Evolutionary conservation across 1,284 basidiomycete genomes (phyloP).

Genomic region (Stygiomarasmius scandens): DNA sequence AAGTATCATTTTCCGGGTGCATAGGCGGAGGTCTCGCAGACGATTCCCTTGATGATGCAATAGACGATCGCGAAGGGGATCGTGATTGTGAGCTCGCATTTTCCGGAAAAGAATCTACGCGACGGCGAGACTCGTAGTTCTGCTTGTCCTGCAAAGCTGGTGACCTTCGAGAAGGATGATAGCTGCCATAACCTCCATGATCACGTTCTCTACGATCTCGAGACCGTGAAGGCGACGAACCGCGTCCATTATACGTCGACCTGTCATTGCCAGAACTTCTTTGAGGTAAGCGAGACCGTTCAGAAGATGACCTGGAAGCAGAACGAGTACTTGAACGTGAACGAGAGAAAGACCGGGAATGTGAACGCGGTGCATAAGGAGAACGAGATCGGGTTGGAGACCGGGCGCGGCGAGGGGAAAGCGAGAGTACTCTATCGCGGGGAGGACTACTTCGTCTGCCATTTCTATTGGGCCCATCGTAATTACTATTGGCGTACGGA

Average conservation of each 20-base stretch:
- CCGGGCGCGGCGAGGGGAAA: slow-evolving; percentile 12
- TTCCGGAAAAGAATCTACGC: slow-evolving; percentile 24
- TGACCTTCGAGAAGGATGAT: background rate
- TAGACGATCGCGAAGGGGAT: slow-evolving; percentile 42
- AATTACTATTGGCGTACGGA: slow-evolving; percentile 7
- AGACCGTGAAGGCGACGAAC: background rate
- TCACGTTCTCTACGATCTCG: slow-evolving; percentile 1
- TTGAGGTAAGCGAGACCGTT: slow-evolving; percentile 6
- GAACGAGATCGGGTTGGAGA: slow-evolving; percentile 19
- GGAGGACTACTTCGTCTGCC: slow-evolving; percentile 9
- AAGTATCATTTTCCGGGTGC: background rate
- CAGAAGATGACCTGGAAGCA: slow-evolving; percentile 32
- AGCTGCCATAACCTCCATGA: background rate
- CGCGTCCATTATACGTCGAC: slow-evolving; percentile 5
- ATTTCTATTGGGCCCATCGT: background rate
- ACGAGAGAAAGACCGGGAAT: slow-evolving; percentile 17
- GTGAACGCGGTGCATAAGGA: slow-evolving; percentile 16
- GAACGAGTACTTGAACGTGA: slow-evolving; percentile 25
- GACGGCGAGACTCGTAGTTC: background rate
- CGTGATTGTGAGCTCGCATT: slow-evolving; percentile 29
- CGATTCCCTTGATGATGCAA: slow-evolving; percentile 29
- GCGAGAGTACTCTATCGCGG: slow-evolving; percentile 11
- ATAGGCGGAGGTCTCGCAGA: slow-evolving; percentile 16
- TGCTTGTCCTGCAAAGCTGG: background rate
- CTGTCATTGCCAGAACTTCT: slow-evolving; percentile 3